phyloP scores from a whole-genome alignment of 1,284 basidiomycete species.

The Rhizoctonia solani region DNA sequence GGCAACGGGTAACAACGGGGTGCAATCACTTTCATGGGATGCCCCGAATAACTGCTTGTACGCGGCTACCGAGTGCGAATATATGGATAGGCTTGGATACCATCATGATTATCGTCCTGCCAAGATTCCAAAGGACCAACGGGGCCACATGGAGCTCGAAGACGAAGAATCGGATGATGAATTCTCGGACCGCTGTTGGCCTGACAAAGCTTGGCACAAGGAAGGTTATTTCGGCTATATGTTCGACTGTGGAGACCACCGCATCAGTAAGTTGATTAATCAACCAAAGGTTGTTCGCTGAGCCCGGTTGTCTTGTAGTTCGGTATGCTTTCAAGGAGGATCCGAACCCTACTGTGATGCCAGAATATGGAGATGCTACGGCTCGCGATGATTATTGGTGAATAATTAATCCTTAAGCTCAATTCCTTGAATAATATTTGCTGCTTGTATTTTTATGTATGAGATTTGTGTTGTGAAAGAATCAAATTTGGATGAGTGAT shows the following conservation, averaged over 20 bases:
- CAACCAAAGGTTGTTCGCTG: neutral
- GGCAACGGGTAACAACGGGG: constrained; percentile 30
- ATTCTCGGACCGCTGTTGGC: constrained; percentile 1
- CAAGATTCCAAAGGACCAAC: neutral
- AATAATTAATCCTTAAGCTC: neutral
- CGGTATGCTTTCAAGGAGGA: constrained; percentile 33
- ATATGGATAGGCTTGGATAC: constrained; percentile 18
- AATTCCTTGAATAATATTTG: neutral
- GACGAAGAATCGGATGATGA: constrained; percentile 20
- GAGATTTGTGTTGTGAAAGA: no score
- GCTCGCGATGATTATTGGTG: neutral
- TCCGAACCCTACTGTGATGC: constrained; percentile 1
- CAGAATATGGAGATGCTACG: constrained; percentile 25
- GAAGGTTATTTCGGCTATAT: constrained; percentile 27
- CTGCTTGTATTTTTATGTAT: no score
- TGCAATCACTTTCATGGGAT: constrained; percentile 28
- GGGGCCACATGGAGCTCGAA: neutral
- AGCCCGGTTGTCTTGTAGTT: neutral
- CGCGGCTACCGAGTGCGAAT: constrained; percentile 27
- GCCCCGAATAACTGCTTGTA: constrained; percentile 6
- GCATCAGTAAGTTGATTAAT: constrained; percentile 22
- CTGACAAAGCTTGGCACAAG: constrained; percentile 22
- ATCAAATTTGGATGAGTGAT: no score
- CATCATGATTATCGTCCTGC: constrained; percentile 30
- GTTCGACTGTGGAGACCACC: constrained; percentile 24